Evolutionary conservation across 371 early-diverging fungal species (phyloP), one percentile per base, ranked within the genome.

Genomic region (Funneliformis caledonium): DNA sequence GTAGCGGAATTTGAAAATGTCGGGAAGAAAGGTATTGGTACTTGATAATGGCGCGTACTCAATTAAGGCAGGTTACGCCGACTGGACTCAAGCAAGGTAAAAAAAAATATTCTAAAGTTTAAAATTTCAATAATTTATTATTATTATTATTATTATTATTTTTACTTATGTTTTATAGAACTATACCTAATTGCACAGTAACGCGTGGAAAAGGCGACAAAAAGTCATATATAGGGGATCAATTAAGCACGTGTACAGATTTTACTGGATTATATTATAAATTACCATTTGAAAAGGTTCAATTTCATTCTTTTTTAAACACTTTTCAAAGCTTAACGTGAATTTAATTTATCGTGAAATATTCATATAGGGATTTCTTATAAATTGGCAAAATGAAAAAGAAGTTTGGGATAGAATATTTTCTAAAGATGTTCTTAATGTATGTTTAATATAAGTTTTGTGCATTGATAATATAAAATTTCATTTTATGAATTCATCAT

Each of bases 341-440:
- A 47, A 56, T 65, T 62, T 22, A 37, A 37, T 37, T 9, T 61
- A 2, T 62, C 43, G n/a, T 42, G 7, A 64, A 26, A 43, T 79
- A 11, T 81, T 33, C 31, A n/a, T 62, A 26, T 81, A 91, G 91
- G 96, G 96, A 1, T 88, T 89, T 80, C 84, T 96, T 70, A 91
- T 90, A 5, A 90, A 91, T 65, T 96, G 96, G 96, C 93, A 92
- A 67, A 88, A 91, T 5, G 92, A 96, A 85, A 87, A 91, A 68
- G 89, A 89, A 47, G 84, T 96, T 42, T 95, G 95, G 96, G 94
- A 95, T 80, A 88, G 96, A 26, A 60, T 92, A 7, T 91, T 93
- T 72, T 89, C 86, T 72, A 86, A 87, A 72, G 85, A 90, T 64
- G 88, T 91, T 5, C 75, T 91, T n/a, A 85, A 88, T 62, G 91